Base-by-base conservation (phyloP, 768 basidiomycete species). In the Cyclocybe aegerita region DNA sequence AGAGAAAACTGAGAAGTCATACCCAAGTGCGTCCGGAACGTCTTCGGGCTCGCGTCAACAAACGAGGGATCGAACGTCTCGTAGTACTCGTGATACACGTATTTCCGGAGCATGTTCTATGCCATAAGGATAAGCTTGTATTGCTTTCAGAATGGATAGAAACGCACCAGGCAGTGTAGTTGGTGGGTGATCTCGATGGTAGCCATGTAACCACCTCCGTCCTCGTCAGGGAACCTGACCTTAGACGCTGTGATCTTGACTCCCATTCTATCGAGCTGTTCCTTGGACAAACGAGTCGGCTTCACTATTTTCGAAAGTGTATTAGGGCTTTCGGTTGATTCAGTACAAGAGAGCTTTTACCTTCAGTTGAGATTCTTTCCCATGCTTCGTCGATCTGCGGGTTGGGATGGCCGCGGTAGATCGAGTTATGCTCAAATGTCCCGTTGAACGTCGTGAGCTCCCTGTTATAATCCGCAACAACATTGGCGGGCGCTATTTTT, bases 31-130 rank as follows among this genome's bases (percentile, higher is more conserved):
- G 35, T 39, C 3, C 46, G 34, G 40, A 48, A 53, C 6, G 40
- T 43, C 16, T 48, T 47, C 5, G 52, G 52, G 17, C 38, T 44
- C 7, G 42, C 16, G 2, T 38, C 11, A 15, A 42, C 44, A 16
- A 53, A 53, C 6, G 39, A 32, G 4, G 52, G 46, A 14, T 53
- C 52, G 36, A 44, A 43, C n/a, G 30, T 47, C 14, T 47, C 36
- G 37, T 53, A 53, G 31, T 53, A 35, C n/a, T 44, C 47, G 11
- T 34, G 40, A 15, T 48, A 45, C 9, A 43, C 38, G 33, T 37
- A 53, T 32, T 53, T 53, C 10, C 52, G 46, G 30, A 52, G 46
- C 46, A 37, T 42, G 15, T 52, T 47, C 51, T 52, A 46, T 33
- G 12, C 2, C 11, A 4, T 7, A 15, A 44, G 1, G 2, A 2